A percentile compares a stretch with the other conserved stretches of the same genome.
phyloP scores from a whole-genome alignment of 306 rosid species.

The Trifolium fragiferum region DNA sequence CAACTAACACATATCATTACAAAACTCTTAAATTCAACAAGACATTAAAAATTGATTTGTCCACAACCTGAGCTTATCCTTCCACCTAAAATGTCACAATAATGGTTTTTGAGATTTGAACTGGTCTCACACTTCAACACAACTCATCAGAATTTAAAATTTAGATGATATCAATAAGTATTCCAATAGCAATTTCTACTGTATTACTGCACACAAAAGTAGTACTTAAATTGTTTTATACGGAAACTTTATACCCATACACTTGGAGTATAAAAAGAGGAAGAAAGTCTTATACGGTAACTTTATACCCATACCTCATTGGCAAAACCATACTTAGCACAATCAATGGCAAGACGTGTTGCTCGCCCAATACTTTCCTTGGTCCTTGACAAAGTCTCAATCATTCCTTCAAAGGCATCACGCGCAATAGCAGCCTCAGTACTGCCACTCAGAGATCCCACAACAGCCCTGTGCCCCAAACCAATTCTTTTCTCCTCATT shows the following conservation, averaged over 20 bases:
- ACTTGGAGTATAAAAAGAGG: constrained; percentile 14
- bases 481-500: constrained; percentile 66
- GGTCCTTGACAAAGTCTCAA: constrained; percentile 95
- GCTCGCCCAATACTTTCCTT: constrained; percentile 97
- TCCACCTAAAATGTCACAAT: constrained; percentile 20
- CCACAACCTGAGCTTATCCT: not conserved
- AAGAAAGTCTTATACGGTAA: not conserved
- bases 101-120: not conserved
- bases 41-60: not conserved
- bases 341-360: constrained; percentile 94
- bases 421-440: constrained; percentile 95
- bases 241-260: not conserved
- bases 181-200: not conserved
- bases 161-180: constrained; percentile 7
- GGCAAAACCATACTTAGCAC: constrained; percentile 96
- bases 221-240: not conserved
- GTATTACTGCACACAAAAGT: not conserved
- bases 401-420: constrained; percentile 99
- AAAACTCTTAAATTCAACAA: constrained; percentile 8
- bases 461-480: constrained; percentile 66
- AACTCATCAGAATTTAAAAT: constrained; percentile 15
- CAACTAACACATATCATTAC: constrained; percentile 15
- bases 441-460: constrained; percentile 80
- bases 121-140: constrained; percentile 17
- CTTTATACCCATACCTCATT: constrained; percentile 59